Evolutionary conservation across 2,329 filamentous ascomycete species (phyloP).

Genomic region (Hymenoscyphus scutula): DNA sequence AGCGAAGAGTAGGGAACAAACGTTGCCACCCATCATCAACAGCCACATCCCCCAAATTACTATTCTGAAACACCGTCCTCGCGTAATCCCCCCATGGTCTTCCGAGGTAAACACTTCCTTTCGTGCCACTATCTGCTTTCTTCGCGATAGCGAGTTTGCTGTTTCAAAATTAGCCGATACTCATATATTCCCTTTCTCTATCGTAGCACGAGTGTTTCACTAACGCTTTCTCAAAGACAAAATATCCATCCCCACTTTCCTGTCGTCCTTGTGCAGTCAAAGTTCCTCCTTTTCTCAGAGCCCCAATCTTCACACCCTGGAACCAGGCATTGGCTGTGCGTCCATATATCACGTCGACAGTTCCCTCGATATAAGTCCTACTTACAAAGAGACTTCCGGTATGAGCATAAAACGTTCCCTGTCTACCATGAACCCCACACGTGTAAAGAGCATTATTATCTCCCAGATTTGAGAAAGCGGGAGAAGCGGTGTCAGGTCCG

Average conservation of each 20-base stretch:
- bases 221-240: conserved; percentile 42
- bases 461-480: conserved; percentile 50
- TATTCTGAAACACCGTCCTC: conserved; percentile 51
- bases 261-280: conserved; percentile 45
- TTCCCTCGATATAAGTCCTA: conserved; percentile 52
- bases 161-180: neutral
- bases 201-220: conserved; percentile 26
- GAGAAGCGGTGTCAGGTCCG: conserved; percentile 46
- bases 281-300: conserved; percentile 42
- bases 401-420: conserved; percentile 51
- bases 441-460: conserved; percentile 53
- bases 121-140: conserved; percentile 19
- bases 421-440: conserved; percentile 50
- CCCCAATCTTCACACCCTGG: conserved; percentile 46
- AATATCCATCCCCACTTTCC: conserved; percentile 49
- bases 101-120: conserved; percentile 48
- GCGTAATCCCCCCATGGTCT: conserved; percentile 51
- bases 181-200: neutral
- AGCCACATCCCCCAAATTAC: conserved; percentile 46
- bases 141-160: conserved; percentile 16
- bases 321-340: conserved; percentile 51
- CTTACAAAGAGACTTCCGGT: conserved; percentile 53
- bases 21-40: conserved; percentile 48
- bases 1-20: conserved; percentile 11
- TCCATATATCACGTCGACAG: conserved; percentile 58